Evolutionary conservation across 306 rosid species (phyloP), one percentile per base, ranked within the genome.

Genomic region (Vicia faba): DNA sequence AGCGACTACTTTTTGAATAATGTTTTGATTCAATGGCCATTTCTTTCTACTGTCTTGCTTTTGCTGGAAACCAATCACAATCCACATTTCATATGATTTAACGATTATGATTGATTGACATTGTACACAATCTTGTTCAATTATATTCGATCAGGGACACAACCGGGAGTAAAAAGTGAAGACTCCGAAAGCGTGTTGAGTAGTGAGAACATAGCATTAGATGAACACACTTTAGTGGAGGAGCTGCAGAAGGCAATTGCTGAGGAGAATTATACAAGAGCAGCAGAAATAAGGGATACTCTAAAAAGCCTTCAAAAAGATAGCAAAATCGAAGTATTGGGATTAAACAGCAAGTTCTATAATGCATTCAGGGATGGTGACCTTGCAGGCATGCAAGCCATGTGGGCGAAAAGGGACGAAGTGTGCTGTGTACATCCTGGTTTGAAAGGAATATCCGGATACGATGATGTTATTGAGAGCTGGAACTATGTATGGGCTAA

Each of bases 401-500:
- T 89, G 10, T 93, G 98, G 98, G 88, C 95, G 11, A 79, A 71
- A 74, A 77, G 70, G 36, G 79, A 88, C 2, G 84, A 85, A 66
- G 90, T 84, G 41, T 89, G 96, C 69, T 86, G 96, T 48, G 96
- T 88, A 5, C 97, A 89, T 78, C 98, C 98, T 0, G 96, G 98
- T 28, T 62, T 80, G 13, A 79, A 82, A 46, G 98, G 97, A 43
- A 89, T 93, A 62, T 82, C 86, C 6, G 97, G 98, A 33, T 82
- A 86, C 31, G 88, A 88, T 8, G 91, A 93, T 64, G 96, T 93
- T 69, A 76, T 86, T 58, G 89, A 89, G 75, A 93, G 98, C 81
- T 93, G 96, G 98, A 83, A 93, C 61, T 83, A 76, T 14, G 89
- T 93, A 25, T 93, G 96, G 98, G 97, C 91, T 2, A 85, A 93